phyloP scores from a whole-genome alignment of 179 eudicot species.

The Corrigiola litoralis region DNA sequence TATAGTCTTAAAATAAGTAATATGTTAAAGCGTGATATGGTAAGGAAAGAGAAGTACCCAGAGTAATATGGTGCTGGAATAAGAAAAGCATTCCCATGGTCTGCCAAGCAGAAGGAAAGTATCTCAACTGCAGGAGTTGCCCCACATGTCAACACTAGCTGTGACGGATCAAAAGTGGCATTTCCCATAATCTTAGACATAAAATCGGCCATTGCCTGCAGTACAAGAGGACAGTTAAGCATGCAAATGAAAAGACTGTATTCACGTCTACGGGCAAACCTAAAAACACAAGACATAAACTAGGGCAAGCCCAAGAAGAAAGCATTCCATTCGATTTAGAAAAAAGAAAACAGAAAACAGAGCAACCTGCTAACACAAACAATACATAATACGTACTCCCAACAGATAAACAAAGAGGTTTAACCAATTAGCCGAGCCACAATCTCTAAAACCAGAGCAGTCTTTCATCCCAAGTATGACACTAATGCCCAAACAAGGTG shows the following conservation, averaged over 20 bases:
- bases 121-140: slow-evolving; percentile 90
- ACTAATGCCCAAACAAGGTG: too few species aligned
- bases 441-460: too few species aligned
- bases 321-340: too few species aligned
- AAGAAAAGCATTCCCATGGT: slow-evolving; percentile 82
- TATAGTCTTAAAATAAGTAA: neutral
- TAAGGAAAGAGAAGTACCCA: slow-evolving; percentile 41
- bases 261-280: neutral
- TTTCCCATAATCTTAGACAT: slow-evolving; percentile 65
- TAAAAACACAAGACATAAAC: neutral
- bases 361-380: too few species aligned
- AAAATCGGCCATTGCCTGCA: slow-evolving; percentile 74
- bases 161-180: slow-evolving; percentile 55
- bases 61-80: slow-evolving; percentile 89
- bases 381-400: too few species aligned
- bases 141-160: slow-evolving; percentile 68
- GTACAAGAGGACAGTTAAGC: neutral
- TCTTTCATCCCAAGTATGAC: too few species aligned
- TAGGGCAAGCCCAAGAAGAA: neutral
- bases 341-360: too few species aligned
- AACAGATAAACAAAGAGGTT: too few species aligned
- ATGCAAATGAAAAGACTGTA: neutral
- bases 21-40: neutral
- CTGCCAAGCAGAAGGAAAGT: slow-evolving; percentile 76
- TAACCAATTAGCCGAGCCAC: too few species aligned